A percentile compares a stretch with the other conserved stretches of the same genome.
These are phyloP conservation scores for Talaromyces sp. DNA, from an alignment of 2,329 filamentous ascomycete species.

Conservation along the genomic window DNA sequence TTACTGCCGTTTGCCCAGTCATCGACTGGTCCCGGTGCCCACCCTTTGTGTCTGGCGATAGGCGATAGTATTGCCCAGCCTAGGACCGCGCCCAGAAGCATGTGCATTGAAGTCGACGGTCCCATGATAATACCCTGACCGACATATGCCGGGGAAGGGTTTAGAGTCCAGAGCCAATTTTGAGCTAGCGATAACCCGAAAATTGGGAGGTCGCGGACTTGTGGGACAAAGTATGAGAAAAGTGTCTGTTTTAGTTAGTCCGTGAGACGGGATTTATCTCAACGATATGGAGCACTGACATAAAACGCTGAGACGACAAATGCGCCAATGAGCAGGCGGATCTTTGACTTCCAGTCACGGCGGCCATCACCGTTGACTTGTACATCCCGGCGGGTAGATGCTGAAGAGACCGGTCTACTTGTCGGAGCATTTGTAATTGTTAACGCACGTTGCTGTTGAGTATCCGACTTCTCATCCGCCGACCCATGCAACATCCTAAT, in stretches of 20 bases:
- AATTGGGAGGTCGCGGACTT: slow-evolving; percentile 79
- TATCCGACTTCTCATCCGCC: slow-evolving; percentile 36
- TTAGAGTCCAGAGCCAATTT: slow-evolving; percentile 91
- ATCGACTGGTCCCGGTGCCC: slow-evolving; percentile 81
- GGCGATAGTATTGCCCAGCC: slow-evolving; percentile 92
- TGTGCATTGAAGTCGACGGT: slow-evolving; percentile 87
- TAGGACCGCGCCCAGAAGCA: slow-evolving; percentile 83
- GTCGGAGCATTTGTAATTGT: not conserved
- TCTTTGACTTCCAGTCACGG: slow-evolving; percentile 61
- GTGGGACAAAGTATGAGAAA: slow-evolving; percentile 83
- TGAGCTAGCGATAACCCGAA: slow-evolving; percentile 72
- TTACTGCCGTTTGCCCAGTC: slow-evolving; percentile 94
- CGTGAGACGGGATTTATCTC: slow-evolving; percentile 19
- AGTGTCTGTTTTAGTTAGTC: slow-evolving; percentile 58
- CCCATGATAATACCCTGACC: slow-evolving; percentile 99
- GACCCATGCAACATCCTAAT: slow-evolving; percentile 81
- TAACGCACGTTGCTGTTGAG: not conserved
- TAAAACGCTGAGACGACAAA: slow-evolving; percentile 59
- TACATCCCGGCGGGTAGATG: slow-evolving; percentile 35
- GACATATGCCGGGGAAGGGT: slow-evolving; percentile 94
- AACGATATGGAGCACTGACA: slow-evolving; percentile 31
- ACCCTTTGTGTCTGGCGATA: slow-evolving; percentile 76
- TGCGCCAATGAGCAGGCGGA: slow-evolving; percentile 57
- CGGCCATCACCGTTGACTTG: slow-evolving; percentile 34
- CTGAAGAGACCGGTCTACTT: not conserved